Evolutionary conservation across 345 rosid genomes (phyloP), one percentile per base, ranked within the genome.

Genomic region (Ailanthus altissimus): DNA sequence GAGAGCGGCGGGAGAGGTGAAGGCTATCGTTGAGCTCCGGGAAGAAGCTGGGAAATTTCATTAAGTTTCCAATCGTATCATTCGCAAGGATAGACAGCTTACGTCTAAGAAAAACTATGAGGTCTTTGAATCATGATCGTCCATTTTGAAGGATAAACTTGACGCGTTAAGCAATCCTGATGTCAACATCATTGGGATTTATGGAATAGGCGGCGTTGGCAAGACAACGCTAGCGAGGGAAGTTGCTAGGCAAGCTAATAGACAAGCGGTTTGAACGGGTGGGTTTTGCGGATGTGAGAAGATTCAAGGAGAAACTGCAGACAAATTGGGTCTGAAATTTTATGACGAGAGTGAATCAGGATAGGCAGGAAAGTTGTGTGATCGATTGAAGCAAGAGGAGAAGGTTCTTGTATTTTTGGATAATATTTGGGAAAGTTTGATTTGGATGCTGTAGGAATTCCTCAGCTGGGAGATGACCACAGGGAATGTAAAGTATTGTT

Each of bases 111-210:
- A 36, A 49, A 53, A 36, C 38, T 80, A 60, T 18, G n/a, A 50
- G 68, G 23, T 57, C 18, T 50, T 80, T 42, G 75, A 70, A n/a
- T 80, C 82, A 11, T 68, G 82, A 70, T n/a, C 36, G 46, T 18
- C 15, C 3, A 28, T 23, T 25, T 0, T 80, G 57, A 23, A 53
- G n/a, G 40, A 23, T 20, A 62, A 75, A 36, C 6, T 75, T 63
- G 20, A 3, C 21, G 70, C 75, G 13, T 12, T 70, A 15, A 51
- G 16, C 3, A 75, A 74, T 50, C 50, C 23, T 50, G 69, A 21
- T 16, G 49, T 74, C 53, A 25, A 57, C 43, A 46, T 47, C 18
- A 57, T 79, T 67, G 82, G 82, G 13, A 20, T 79, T 1, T 42
- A 58, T 23, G 82, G 82, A 7, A 8, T 18, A 11, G 12, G 57